Base-by-base conservation (phyloP, 345 rosid genomes). In the Ceriops zippeliana region DNA sequence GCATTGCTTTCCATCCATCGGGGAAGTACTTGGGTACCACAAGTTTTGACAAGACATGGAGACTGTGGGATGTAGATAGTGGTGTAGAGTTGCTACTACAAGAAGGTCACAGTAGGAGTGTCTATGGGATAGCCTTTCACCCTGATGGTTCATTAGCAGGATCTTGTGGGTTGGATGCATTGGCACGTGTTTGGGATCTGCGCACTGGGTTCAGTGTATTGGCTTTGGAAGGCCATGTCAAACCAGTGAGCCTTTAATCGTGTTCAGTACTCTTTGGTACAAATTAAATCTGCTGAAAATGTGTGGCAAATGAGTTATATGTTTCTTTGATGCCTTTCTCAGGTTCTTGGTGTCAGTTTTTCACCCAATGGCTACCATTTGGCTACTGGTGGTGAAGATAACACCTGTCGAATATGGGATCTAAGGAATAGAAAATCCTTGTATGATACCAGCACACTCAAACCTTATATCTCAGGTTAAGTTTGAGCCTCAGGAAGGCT, bases 1-100 rank as follows among this genome's bases (percentile, higher is more conserved):
- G 93, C 0, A 77, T 95, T 72, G 90, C 86, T 61, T 95, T 95
- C 80, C 99, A 92, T 84, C 97, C 99, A 58, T 89, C 96, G 32
- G 98, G 99, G 66, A 90, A 85, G 46, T 96, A 92, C 75, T 75
- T 96, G 56, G 98, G 92, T 19, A 90, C 99, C 10, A 84, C 99
- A 62, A 89, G 98, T 84, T 96, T 86, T 71, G 99, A 96, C 79
- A 96, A 87, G 81, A 96, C 98, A 9, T 92, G 98, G 99, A 90
- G 99, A 82, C 71, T 92, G 69, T 95, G 98, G 98, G 98, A 92
- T 74, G 56, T 92, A 34, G 86, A 87, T 68, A 86, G 87, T 46
- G 97, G 97, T 32, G 80, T 68, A 37, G 99, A 92, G 84, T 80
- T 96, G 82, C 91, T 92, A 67, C 92, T 96, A 73, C 99, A 96